Evolutionary conservation across 2,329 filamentous ascomycete species (phyloP).

Genomic region (Penicillium concentricum): DNA sequence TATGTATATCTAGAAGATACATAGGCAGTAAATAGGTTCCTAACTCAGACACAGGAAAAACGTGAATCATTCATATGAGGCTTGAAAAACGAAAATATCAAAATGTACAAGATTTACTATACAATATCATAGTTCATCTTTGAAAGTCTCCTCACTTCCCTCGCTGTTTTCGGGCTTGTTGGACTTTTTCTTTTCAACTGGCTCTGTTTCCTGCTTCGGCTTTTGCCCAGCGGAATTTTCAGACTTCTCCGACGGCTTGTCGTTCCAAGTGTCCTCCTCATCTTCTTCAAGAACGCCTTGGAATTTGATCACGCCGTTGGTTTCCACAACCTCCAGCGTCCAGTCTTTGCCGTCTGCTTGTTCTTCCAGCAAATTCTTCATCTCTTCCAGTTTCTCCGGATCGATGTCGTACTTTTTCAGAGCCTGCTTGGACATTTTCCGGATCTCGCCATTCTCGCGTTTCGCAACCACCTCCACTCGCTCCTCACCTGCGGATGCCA

Average conservation of each 20-base stretch:
- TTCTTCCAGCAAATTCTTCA: constrained; percentile 67
- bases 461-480: constrained; percentile 52
- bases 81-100: background rate
- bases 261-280: constrained; percentile 47
- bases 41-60: too few species aligned
- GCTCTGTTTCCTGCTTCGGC: constrained; percentile 17
- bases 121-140: constrained; percentile 36
- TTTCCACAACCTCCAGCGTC: constrained; percentile 77
- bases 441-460: constrained; percentile 61
- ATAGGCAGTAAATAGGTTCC: too few species aligned
- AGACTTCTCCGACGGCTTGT: constrained; percentile 11
- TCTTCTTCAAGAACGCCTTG: constrained; percentile 66
- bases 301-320: constrained; percentile 64
- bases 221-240: constrained; percentile 24
- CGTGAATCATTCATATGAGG: background rate
- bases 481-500: constrained; percentile 52
- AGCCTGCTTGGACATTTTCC: constrained; percentile 63
- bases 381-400: constrained; percentile 64
- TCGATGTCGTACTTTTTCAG: constrained; percentile 67
- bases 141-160: constrained; percentile 43
- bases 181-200: constrained; percentile 7
- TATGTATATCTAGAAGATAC: too few species aligned
- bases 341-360: constrained; percentile 70
- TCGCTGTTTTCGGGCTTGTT: constrained; percentile 12
- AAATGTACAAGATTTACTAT: constrained; percentile 14